These are phyloP conservation scores for Fragosphaeria purpurea DNA, from an alignment of 2,329 filamentous ascomycete genomes.

Conservation along the genomic window DNA sequence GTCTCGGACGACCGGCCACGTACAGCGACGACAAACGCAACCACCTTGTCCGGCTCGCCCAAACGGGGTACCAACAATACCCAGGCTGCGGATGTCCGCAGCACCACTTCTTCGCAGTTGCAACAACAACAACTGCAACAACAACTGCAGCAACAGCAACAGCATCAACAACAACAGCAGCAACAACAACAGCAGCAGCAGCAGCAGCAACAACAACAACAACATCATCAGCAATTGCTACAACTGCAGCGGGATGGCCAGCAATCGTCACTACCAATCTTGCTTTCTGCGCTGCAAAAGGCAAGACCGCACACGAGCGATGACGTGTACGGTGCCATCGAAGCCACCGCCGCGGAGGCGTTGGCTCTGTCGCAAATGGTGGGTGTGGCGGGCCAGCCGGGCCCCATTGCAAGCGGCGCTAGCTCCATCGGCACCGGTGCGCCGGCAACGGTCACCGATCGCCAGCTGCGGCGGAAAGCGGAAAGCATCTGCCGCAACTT, in stretches of 20 bases:
- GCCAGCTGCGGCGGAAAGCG: constrained; percentile 79
- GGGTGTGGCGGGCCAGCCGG: constrained; percentile 58
- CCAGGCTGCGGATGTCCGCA: constrained; percentile 32
- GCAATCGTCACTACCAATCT: constrained; percentile 39
- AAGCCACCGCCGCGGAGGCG: constrained; percentile 73
- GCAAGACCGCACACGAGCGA: constrained; percentile 58
- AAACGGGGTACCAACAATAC: constrained; percentile 52
- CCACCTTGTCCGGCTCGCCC: constrained; percentile 83
- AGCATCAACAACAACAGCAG: constrained; percentile 7
- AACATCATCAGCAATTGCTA: constrained; percentile 16
- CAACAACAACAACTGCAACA: constrained; percentile 48
- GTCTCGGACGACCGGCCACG: constrained; percentile 71
- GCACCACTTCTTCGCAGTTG: constrained; percentile 29
- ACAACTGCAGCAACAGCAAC: background rate
- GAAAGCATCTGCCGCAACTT: constrained; percentile 88
- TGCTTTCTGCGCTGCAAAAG: constrained; percentile 73
- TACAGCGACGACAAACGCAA: constrained; percentile 84
- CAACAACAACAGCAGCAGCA: constrained; percentile 16
- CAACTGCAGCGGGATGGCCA: constrained; percentile 48
- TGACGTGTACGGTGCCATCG: constrained; percentile 68
- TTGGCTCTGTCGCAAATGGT: constrained; percentile 69
- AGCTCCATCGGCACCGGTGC: constrained; percentile 46
- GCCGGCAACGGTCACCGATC: constrained; percentile 53
- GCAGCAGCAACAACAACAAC: constrained; percentile 16
- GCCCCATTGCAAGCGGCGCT: constrained; percentile 56